phyloP scores from a whole-genome alignment of 139 green algal genomes.

The Limnomonas spitsbergensis region DNA sequence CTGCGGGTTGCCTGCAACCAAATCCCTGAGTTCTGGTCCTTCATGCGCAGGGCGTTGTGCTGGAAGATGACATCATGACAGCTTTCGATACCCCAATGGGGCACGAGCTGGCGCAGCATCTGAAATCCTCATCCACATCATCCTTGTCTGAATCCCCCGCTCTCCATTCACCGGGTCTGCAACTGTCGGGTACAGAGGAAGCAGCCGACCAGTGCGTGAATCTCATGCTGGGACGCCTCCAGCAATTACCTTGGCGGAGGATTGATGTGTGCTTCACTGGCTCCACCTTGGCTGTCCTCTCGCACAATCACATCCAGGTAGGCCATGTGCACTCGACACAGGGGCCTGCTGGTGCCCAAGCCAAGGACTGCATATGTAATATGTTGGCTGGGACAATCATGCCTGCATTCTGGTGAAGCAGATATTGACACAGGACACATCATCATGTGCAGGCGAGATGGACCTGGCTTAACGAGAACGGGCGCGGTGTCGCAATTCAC shows the following conservation, averaged over 20 bases:
- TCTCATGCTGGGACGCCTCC: conserved; percentile 54
- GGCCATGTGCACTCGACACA: not conserved
- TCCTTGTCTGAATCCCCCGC: no score
- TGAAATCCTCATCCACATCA: not conserved
- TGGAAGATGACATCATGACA: conserved; percentile 47
- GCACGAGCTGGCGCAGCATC: not conserved
- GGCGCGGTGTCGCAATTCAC: no score
- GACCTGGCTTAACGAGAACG: no score
- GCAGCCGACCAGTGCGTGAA: not conserved
- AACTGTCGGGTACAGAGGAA: not conserved
- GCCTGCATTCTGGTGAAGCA: no score
- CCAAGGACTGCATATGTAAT: no score
- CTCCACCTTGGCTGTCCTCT: conserved; percentile 18
- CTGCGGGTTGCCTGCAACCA: no score
- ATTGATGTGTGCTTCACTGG: conserved; percentile 70
- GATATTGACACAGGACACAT: no score
- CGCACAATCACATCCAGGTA: conserved; percentile 72
- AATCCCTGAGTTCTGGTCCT: no score
- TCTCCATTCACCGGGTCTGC: no score
- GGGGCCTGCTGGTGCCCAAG: no score
- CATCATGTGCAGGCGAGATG: no score
- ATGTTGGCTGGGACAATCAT: no score
- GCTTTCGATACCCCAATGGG: conserved; percentile 27
- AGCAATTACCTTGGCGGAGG: conserved; percentile 67
- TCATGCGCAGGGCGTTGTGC: conserved; percentile 66